Conservation (phyloP, 208 protist species). For the Histomonas meleagridis region DNA sequence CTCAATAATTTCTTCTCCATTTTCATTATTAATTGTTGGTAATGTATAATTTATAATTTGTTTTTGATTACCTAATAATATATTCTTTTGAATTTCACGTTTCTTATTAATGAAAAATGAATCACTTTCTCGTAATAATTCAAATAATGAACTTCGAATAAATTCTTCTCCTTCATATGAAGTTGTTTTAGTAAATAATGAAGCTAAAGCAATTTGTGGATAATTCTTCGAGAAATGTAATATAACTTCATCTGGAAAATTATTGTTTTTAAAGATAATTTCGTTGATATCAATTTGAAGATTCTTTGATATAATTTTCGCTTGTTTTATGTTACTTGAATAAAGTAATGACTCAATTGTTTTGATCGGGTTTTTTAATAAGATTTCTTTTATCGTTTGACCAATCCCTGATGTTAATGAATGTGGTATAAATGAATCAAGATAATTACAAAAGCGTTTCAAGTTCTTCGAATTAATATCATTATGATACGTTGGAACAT, state of each 20-base stretch:
- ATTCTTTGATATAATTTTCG: background rate
- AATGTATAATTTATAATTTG: background rate
- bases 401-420: background rate
- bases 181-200: background rate
- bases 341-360: background rate
- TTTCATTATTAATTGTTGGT: background rate
- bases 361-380: background rate
- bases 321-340: background rate
- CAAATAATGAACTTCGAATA: background rate
- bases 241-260: background rate
- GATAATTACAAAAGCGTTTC: background rate
- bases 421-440: background rate
- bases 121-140: background rate
- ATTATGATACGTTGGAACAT: no score
- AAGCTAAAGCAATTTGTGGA: background rate
- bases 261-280: background rate
- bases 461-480: no score
- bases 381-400: background rate
- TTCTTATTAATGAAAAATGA: background rate
- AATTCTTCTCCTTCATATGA: background rate
- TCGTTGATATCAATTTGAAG: background rate
- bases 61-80: background rate
- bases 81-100: background rate
- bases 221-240: background rate
- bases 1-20: background rate